Evolutionary conservation across 306 rosid genomes (phyloP).

Genomic region (Ormosia emarginata): DNA sequence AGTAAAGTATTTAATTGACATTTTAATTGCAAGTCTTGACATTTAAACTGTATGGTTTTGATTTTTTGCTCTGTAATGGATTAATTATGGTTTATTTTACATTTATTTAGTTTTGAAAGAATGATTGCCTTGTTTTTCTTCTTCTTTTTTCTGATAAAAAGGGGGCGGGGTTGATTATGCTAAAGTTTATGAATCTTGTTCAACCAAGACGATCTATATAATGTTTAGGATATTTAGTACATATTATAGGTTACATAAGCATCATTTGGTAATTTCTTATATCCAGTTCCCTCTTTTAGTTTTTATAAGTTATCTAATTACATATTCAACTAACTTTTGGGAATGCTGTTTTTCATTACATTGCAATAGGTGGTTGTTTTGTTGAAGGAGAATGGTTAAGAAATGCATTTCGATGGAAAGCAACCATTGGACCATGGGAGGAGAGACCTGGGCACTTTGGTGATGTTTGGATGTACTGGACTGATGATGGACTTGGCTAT

Average conservation of each 20-base stretch:
- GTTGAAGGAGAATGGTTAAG: conserved; percentile 96
- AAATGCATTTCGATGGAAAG: conserved; percentile 98
- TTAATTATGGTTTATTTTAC: neutral
- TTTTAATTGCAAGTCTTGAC: neutral
- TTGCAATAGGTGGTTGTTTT: conserved; percentile 71
- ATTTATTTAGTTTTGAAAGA: neutral
- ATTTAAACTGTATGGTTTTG: neutral
- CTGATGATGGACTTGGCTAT: conserved; percentile 96
- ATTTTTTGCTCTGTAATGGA: neutral
- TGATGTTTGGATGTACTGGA: conserved; percentile 99
- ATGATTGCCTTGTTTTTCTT: neutral
- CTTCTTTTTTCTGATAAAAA: neutral
- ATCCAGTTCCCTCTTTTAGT: neutral
- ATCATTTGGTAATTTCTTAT: neutral
- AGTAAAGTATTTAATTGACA: neutral
- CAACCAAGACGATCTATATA: neutral
- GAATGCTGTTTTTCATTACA: neutral
- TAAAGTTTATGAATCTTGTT: neutral
- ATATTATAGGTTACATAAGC: neutral
- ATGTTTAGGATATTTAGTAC: neutral
- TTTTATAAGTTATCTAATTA: neutral
- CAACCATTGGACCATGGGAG: conserved; percentile 87
- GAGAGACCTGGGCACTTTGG: conserved; percentile 98
- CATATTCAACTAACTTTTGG: conserved; percentile 11
- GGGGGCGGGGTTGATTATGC: neutral